Evolutionary conservation across 192 early-diverging fungal species (phyloP).

Genomic region (Powellomyces hirtus): DNA sequence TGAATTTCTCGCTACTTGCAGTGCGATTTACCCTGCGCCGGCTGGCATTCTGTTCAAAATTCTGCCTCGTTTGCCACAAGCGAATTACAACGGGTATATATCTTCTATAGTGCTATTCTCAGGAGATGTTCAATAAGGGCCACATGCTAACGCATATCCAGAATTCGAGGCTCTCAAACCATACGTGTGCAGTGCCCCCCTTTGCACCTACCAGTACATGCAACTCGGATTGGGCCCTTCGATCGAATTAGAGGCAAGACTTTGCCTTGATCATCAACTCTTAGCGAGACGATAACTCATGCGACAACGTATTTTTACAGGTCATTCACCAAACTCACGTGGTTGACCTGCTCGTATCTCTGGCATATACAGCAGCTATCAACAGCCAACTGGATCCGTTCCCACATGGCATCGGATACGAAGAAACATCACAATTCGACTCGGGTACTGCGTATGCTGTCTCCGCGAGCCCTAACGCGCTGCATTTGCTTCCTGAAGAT

Average conservation of each 20-base stretch:
- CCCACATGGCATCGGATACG: slow-evolving; percentile 31
- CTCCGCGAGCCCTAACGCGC: too few species aligned
- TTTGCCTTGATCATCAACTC: background rate
- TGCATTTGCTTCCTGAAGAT: too few species aligned
- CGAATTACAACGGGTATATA: slow-evolving; percentile 6
- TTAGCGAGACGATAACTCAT: background rate
- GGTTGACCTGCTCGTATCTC: slow-evolving; percentile 44
- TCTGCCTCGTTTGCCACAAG: slow-evolving; percentile 45
- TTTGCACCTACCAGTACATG: slow-evolving; percentile 47
- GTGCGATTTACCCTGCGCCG: slow-evolving; percentile 41
- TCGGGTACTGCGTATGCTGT: too few species aligned
- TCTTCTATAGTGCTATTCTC: too few species aligned
- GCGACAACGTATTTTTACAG: background rate
- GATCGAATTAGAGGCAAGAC: slow-evolving; percentile 37
- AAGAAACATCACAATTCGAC: background rate
- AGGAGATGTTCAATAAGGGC: background rate
- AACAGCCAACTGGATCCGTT: slow-evolving; percentile 23
- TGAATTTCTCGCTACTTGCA: slow-evolving; percentile 39
- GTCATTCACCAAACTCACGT: slow-evolving; percentile 36
- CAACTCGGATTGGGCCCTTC: slow-evolving; percentile 42
- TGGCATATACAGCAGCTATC: slow-evolving; percentile 39
- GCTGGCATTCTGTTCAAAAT: slow-evolving; percentile 32
- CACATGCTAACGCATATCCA: background rate
- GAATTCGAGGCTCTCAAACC: slow-evolving; percentile 40
- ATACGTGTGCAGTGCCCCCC: slow-evolving; percentile 40